Conservation (phyloP, 75 land plant genomes). For the Picea sitchensis region DNA sequence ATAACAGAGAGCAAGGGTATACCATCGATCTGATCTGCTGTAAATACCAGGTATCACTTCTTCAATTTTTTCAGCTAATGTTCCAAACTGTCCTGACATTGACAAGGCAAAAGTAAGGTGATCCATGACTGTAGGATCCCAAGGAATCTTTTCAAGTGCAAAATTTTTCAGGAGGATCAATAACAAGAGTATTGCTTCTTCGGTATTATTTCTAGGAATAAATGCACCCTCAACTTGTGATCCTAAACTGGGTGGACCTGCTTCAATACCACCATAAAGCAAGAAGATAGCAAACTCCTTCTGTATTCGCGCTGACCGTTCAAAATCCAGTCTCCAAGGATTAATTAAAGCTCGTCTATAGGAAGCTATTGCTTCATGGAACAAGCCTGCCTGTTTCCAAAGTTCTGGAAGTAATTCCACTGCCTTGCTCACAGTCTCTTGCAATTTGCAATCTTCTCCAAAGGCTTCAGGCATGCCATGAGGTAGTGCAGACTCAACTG, state of each 20-base stretch:
- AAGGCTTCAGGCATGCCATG: conserved; percentile 58
- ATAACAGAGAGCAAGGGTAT: conserved; percentile 87
- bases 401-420: conserved; percentile 65
- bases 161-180: conserved; percentile 62
- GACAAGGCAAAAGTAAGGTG: conserved; percentile 87
- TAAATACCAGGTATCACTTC: conserved; percentile 67
- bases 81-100: conserved; percentile 41
- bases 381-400: conserved; percentile 58
- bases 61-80: conserved; percentile 69
- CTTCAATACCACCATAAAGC: conserved; percentile 79
- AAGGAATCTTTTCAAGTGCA: conserved; percentile 32
- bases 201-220: conserved; percentile 56
- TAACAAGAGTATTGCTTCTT: conserved; percentile 82
- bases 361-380: conserved; percentile 65
- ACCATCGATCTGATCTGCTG: conserved; percentile 80
- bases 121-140: conserved; percentile 81
- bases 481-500: conserved; percentile 71
- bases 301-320: conserved; percentile 44
- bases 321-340: conserved; percentile 67
- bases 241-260: conserved; percentile 36
- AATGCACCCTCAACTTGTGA: conserved; percentile 39
- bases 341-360: conserved; percentile 62
- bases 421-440: conserved; percentile 82
- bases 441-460: conserved; percentile 58
- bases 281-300: conserved; percentile 68